A percentile compares a stretch with the other conserved stretches of the same genome.
Evolutionary conservation across 768 basidiomycete species (phyloP).

Genomic region (Tricholoma bakamatsutake): DNA sequence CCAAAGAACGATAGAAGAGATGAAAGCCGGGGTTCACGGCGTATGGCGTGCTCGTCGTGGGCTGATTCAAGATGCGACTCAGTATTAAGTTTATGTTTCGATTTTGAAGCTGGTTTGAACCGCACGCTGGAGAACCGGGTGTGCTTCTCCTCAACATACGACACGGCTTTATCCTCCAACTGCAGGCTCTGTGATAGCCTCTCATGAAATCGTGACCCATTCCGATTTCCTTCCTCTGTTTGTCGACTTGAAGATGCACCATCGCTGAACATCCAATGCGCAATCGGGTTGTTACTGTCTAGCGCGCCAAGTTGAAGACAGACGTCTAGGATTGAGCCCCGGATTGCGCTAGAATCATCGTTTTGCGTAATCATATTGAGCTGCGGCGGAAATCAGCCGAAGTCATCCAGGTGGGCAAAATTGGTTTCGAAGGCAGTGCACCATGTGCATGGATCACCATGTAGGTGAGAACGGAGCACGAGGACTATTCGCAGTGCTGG

Average conservation of each 20-base stretch:
- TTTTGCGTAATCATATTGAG: background rate
- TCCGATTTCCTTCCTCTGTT: background rate
- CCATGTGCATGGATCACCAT: background rate
- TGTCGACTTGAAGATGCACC: conserved; percentile 4
- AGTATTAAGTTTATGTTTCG: background rate
- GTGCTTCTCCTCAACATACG: background rate
- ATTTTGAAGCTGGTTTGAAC: conserved; percentile 2
- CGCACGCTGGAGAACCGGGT: conserved; percentile 7
- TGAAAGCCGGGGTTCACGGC: background rate
- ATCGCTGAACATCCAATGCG: conserved; percentile 29
- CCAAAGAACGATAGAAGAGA: conserved; percentile 12
- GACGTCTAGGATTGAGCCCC: conserved; percentile 28
- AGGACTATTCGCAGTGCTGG: background rate
- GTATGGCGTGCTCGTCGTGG: background rate
- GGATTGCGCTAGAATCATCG: conserved; percentile 18
- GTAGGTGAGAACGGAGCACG: background rate
- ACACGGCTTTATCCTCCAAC: conserved; percentile 2
- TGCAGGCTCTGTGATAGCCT: conserved; percentile 6
- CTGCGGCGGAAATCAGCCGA: background rate
- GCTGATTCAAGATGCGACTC: background rate
- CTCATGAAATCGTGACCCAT: conserved; percentile 14
- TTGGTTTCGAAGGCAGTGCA: background rate
- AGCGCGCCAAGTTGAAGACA: conserved; percentile 28
- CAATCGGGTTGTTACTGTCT: conserved; percentile 24
- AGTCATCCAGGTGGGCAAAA: background rate